Percentiles rank a stretch among this genome's conserved stretches.
Evolutionary conservation across 1,284 basidiomycete species (phyloP).

Genomic region (Leccinum pallidistipes): DNA sequence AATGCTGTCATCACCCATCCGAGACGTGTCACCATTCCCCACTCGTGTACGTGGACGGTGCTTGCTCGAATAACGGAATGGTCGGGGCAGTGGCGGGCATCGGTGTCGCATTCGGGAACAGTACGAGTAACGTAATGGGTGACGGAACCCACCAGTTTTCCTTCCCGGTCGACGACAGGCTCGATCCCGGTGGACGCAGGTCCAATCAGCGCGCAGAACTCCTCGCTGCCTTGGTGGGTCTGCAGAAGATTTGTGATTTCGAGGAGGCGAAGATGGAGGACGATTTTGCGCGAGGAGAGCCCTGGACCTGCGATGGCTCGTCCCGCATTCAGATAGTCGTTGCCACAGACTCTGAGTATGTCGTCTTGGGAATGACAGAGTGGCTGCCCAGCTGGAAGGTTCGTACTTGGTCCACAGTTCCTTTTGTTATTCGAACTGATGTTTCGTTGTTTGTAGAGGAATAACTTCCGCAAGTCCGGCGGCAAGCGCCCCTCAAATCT

Average conservation of each 20-base stretch:
- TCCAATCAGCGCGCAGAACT: conserved; percentile 40
- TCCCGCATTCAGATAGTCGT: too few relatives aligned
- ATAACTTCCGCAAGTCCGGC: not conserved
- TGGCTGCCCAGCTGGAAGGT: not conserved
- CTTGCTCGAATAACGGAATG: conserved; percentile 8
- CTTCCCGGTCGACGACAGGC: conserved; percentile 25
- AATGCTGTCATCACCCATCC: conserved; percentile 1
- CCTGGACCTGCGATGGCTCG: too few relatives aligned
- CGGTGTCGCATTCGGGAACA: conserved; percentile 11
- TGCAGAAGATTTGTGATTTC: conserved; percentile 8
- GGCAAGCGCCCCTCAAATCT: not conserved
- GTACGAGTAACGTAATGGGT: not conserved
- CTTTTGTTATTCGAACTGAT: not conserved
- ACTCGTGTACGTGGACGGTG: conserved; percentile 17
- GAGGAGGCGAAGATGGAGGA: not conserved
- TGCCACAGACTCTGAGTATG: not conserved
- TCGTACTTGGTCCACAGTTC: not conserved
- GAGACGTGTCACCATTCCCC: conserved; percentile 8
- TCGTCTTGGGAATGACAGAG: not conserved
- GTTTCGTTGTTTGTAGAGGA: not conserved
- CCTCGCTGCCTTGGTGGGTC: conserved; percentile 30
- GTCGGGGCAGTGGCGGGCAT: conserved; percentile 8
- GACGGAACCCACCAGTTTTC: conserved; percentile 11
- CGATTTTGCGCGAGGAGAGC: too few relatives aligned
- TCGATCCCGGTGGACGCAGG: conserved; percentile 25